A percentile compares a stretch with the other conserved stretches of the same genome.
These are phyloP conservation scores for Tylopilus intermedius DNA, from an alignment of 768 basidiomycete species.

Conservation along the genomic window DNA sequence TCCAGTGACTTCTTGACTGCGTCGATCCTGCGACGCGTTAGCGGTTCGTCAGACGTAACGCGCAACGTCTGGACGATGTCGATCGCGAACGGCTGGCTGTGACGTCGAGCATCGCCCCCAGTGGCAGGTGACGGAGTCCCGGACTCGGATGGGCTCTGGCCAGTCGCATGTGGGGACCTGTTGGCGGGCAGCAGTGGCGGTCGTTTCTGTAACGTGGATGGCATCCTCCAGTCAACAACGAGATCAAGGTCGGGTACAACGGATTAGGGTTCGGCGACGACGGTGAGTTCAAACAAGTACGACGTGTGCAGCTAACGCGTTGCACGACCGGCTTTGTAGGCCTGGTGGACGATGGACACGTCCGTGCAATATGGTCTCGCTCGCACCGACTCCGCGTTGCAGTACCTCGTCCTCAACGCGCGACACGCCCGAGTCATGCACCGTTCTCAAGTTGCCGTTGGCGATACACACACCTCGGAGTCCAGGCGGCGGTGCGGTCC, in stretches of 20 bases:
- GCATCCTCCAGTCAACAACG: constrained; percentile 6
- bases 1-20: constrained; percentile 28
- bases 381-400: constrained; percentile 17
- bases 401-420: constrained; percentile 13
- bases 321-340: background rate
- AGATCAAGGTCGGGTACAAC: background rate
- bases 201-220: constrained; percentile 20
- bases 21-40: constrained; percentile 25
- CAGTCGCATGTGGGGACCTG: background rate
- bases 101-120: background rate
- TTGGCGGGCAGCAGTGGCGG: constrained; percentile 4
- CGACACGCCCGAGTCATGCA: constrained; percentile 15
- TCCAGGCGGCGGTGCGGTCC: constrained; percentile 15
- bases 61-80: constrained; percentile 30
- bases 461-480: background rate
- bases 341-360: constrained; percentile 5
- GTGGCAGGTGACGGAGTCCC: background rate
- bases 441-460: constrained; percentile 8
- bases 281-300: background rate
- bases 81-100: constrained; percentile 23
- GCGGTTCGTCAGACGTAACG: constrained; percentile 25
- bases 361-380: constrained; percentile 18
- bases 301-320: constrained; percentile 5
- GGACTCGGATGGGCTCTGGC: constrained; percentile 11
- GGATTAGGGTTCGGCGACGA: background rate